A percentile compares a stretch with the other conserved stretches of the same genome.
These are phyloP conservation scores for Ceraceosorus guamensis DNA, from an alignment of 1,284 basidiomycete genomes.

Conservation along the genomic window DNA sequence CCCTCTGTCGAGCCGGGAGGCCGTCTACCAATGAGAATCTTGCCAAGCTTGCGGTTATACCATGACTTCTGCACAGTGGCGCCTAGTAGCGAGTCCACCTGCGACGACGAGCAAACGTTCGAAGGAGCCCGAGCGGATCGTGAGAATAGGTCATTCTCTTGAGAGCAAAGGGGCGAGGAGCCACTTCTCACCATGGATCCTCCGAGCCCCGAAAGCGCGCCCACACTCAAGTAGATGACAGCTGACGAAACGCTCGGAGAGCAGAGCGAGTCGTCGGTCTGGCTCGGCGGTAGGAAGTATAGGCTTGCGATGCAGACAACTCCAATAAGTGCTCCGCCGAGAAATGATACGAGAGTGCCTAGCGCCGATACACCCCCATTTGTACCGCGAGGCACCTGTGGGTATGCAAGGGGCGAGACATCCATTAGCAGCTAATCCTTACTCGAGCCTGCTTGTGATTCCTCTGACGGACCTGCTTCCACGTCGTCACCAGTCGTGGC, in stretches of 20 bases:
- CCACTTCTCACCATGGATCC: too few species aligned
- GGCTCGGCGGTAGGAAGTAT: not conserved
- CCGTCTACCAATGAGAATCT: constrained; percentile 54
- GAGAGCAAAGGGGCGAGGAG: too few species aligned
- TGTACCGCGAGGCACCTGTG: constrained; percentile 81
- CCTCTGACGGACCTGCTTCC: constrained; percentile 11
- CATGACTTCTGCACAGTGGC: constrained; percentile 77
- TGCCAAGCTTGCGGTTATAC: constrained; percentile 61
- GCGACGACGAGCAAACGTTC: too few species aligned
- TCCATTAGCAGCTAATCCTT: constrained; percentile 49
- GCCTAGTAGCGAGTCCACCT: constrained; percentile 69
- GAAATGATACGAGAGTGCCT: constrained; percentile 66
- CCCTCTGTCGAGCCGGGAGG: constrained; percentile 34
- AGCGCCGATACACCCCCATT: constrained; percentile 75
- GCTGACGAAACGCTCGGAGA: too few species aligned
- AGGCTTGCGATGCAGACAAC: constrained; percentile 4
- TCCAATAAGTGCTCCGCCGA: constrained; percentile 58
- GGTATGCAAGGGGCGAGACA: constrained; percentile 63
- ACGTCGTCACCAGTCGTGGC: constrained; percentile 26
- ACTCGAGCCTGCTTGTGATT: constrained; percentile 39
- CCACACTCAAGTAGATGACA: too few species aligned
- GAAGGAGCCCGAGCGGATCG: too few species aligned
- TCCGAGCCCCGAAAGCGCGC: too few species aligned
- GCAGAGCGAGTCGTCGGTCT: too few species aligned
- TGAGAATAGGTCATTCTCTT: too few species aligned